Evolutionary conservation across 169 alveolate genomes (phyloP), one percentile per base, ranked within the genome.

Genomic region (Theileria luwenshuni): DNA sequence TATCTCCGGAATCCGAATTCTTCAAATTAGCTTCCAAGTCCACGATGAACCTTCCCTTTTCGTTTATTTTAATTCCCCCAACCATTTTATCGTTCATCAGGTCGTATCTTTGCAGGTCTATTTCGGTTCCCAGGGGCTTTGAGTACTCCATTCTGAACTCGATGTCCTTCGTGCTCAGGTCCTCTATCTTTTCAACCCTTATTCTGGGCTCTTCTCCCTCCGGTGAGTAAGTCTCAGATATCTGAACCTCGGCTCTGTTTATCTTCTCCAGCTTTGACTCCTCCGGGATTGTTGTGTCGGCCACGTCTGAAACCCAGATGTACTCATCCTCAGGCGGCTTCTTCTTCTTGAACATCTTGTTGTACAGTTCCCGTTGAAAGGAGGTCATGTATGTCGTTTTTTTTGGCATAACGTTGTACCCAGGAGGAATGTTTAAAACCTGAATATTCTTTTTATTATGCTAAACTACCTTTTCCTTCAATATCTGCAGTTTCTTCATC

Each of bases 131-230:
- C 3, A 79, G 62, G 3, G 86, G 86, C 25, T 60, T 59, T 13
- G 62, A 54, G 35, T 79, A 79, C 6, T 54, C 69, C 86, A 79
- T 79, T 51, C 86, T 70, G 35, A 79, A 79, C 52, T 79, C 73
- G 19, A 62, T 69, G 19, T 33, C 38, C 0, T 19, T 47, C 10
- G 76, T 74, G 23, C 35, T 15, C 27, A 79, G 64, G 32, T 79
- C 77, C 15, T 79, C 75, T 41, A 71, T 65, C 3, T 61, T 38
- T 7, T 41, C 76, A 2, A 52, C 19, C 17, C 30, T 54, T 5
- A 35, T 47, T 2, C 47, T 67, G 2, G 63, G 3, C 3, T 49
- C 58, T 28, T 70, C 33, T 12, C 28, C 15, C 8, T 2, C n/a
- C 19, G 68, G 0, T 28, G 52, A 28, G 52, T 45, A 19, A 8